Evolutionary conservation across 2,329 filamentous ascomycete genomes (phyloP), one percentile per base, ranked within the genome.

Genomic region (Myriosclerotinia curreyana): DNA sequence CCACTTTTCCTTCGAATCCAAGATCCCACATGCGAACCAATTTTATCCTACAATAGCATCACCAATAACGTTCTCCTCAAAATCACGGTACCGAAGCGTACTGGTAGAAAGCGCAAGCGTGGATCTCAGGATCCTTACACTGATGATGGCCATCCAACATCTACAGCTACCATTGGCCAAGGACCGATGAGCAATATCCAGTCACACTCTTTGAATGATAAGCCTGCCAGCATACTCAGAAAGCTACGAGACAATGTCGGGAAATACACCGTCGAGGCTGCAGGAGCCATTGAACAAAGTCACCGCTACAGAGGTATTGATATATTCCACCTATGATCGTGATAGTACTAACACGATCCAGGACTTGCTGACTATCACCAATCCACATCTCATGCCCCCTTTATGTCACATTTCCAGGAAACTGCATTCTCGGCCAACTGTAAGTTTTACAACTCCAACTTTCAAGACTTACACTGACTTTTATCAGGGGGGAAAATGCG

Each of bases 41-140:
- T 96, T 66, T 80, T 89, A 69, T 96, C 94, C 9, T 87, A 88
- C 50, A 90, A 88, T 73, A 84, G 88, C 40, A 78, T 84, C 25
- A 90, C 91, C 12, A 91, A 92, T 73, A 96, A 97, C 73, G 79
- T 98, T 25, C 82, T 98, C 25, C 81, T 99, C 61, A 93, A 92
- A 74, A 82, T 99, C 63, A 92, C 89, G 0, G 86, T 98, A 0
- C 94, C 95, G 0, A 95, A 88, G 75, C 82, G 91, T 64, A 97
- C 92, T 2, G 93, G 93, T 3, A 85, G 92, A 66, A 96, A 90
- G 76, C 85, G 93, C 65, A 96, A 93, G 78, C 82, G 88, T 70
- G 92, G 91, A n/a, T 86, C 86, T 6, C 75, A 87, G 63, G 88
- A 81, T 5, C 86, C 88, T 0, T 94, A 86, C 73, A 77, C 80